These are phyloP conservation scores for Dictyostelium citrinum DNA, from an alignment of 78 protist species.

Conservation along the genomic window DNA sequence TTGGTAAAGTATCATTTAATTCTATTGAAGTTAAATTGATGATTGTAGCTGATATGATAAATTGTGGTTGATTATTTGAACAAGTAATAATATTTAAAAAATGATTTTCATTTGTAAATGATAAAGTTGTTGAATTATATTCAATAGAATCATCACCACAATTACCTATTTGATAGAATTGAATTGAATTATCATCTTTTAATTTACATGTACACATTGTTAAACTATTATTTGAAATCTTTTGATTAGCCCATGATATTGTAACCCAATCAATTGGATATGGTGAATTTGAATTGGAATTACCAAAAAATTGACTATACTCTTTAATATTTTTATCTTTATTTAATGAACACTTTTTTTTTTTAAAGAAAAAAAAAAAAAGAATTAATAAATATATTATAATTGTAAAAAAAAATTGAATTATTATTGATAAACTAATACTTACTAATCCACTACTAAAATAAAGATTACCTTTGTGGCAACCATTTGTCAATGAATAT, in stretches of 20 bases:
- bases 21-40: background rate
- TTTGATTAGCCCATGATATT: background rate
- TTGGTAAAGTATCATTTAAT: background rate
- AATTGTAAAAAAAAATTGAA: too few relatives aligned
- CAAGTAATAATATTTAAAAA: background rate
- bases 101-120: background rate
- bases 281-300: background rate
- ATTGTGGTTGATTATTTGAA: background rate
- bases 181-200: background rate
- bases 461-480: background rate
- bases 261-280: background rate
- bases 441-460: background rate
- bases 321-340: background rate
- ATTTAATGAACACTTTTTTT: background rate
- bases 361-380: background rate
- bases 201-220: background rate
- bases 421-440: too few relatives aligned
- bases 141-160: background rate
- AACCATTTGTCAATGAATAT: background rate
- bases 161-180: background rate
- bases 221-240: background rate
- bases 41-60: background rate
- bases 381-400: too few relatives aligned
- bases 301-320: background rate
- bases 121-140: background rate